phyloP scores from a whole-genome alignment of 2,329 filamentous ascomycete species.

The Diaporthe nobilis region DNA sequence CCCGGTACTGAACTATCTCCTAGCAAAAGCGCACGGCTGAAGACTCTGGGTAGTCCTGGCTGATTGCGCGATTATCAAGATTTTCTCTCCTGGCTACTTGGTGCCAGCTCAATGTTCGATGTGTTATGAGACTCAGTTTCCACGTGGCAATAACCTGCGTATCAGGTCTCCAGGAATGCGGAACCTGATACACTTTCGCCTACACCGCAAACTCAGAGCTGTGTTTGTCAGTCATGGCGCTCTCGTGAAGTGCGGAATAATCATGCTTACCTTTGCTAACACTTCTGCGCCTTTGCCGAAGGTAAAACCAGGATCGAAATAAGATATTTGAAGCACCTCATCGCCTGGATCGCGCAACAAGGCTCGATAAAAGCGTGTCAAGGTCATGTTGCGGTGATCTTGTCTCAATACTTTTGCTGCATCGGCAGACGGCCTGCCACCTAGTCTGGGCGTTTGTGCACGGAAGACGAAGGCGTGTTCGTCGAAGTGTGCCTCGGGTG shows the following conservation, averaged over 20 bases:
- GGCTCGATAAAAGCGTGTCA: not conserved
- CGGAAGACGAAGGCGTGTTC: not conserved
- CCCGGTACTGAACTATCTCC: too few relatives aligned
- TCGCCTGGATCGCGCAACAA: not conserved
- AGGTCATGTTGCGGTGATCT: not conserved
- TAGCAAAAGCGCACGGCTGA: not conserved
- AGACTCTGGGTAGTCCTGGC: not conserved
- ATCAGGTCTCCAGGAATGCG: not conserved
- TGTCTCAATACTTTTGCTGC: not conserved
- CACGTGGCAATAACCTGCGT: not conserved
- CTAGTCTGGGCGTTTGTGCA: not conserved
- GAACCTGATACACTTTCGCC: not conserved
- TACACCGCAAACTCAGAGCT: not conserved
- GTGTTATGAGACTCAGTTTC: not conserved
- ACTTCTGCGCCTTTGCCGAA: not conserved
- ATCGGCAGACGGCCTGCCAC: not conserved
- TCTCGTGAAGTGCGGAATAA: not conserved
- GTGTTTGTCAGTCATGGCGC: not conserved
- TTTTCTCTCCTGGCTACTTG: not conserved
- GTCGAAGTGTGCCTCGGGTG: not conserved
- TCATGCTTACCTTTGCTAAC: not conserved
- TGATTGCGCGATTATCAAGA: not conserved
- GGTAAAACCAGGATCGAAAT: not conserved
- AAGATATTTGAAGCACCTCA: not conserved
- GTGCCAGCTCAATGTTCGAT: not conserved